Evolutionary conservation across 2,329 filamentous ascomycete genomes (phyloP), one percentile per base, ranked within the genome.

Genomic region (Fusarium metavorans): DNA sequence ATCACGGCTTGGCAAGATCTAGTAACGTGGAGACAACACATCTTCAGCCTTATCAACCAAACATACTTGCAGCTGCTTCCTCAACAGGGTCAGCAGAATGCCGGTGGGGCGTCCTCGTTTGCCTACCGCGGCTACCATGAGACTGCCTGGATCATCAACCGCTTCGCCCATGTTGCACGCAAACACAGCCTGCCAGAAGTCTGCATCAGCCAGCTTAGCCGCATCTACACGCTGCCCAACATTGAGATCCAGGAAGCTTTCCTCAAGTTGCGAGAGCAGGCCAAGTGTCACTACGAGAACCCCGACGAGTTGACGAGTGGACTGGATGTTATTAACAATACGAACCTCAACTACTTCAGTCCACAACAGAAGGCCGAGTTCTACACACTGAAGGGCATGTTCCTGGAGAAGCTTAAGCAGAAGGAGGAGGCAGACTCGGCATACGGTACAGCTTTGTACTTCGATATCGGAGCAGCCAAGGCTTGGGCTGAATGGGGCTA

Each of bases 191-290:
- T 99, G 77, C 94, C 95, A 0, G 97, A 99, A 73, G 97, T 99
- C 34, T 99, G 97, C 85, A 98, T 99, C 84, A 96, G 91, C 75
- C 97, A 99, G 81, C 90, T 99, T 23, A 97, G 96, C 81, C 94
- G 96, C 73, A 99, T 99, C 81, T 99, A 99, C 83, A 99, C 97
- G 0, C 88, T 99, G 7, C 97, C 97, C 2, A 99, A 99, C 81
- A 99, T 99, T 52, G 97, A 99, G 85, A 99, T 99, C 56, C 97
- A 99, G 81, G 97, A 99, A 82, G 97, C 97, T 0, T 99, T 99
- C 88, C 86, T 99, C 71, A 99, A 99, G 85, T 85, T 99, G 62
- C 89, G 97, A n/a, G 97, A 99, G 84, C 97, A 99, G 84, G 97
- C 97, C 50, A 98, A 98, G 82, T 99, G 97, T 77, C 97, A 99